Base-by-base conservation (phyloP, 805 yeast species). In the Schizosaccharomyces osmophilus region DNA sequence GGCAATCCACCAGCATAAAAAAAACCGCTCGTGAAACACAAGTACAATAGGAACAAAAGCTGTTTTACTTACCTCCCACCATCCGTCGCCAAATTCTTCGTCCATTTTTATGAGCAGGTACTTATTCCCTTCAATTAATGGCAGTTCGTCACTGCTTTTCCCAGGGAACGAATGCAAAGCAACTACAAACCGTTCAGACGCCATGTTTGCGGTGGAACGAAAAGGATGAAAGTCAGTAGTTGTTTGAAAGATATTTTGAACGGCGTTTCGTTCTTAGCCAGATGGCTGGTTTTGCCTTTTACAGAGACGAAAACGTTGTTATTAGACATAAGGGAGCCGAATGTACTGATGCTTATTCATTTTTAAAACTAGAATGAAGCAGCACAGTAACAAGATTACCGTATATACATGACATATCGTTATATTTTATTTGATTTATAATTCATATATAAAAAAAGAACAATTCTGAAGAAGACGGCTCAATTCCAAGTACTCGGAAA, bases 81-180 rank as follows among this genome's bases (percentile, higher is more conserved):
- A 93, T 19, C 97, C 97, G 71, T 93, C 97, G 67, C 86, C 85
- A 71, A 85, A 93, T 68, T 87, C 96, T 64, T 83, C 79, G 72
- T 93, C 98, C 71, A 88, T 96, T 55, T 95, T 87, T 26, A 93
- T 80, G 6, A 93, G 87, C 70, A 87, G 94, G 62, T 93, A 77
- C 64, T 80, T 82, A 69, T 93, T 97, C 32, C 97, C 97, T 11
- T 83, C 79, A 59, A 76, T 78, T 66, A 93, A 76, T 59, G 82
- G 80, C 48, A 93, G 75, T 72, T 93, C 99, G 72, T 93, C 98
- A 31, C 87, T 95, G 64, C 89, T 75, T 61, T 97, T 78, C 58
- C 94, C 87, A 59, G 77, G 77, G 72, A 93, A 93, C 71, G 85
- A 94, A 71, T 89, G 95, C 64, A 88, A 82, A 62, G 88, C 94